Evolutionary conservation across 129 eudicot genomes (phyloP).

Genomic region (Arctium minus): DNA sequence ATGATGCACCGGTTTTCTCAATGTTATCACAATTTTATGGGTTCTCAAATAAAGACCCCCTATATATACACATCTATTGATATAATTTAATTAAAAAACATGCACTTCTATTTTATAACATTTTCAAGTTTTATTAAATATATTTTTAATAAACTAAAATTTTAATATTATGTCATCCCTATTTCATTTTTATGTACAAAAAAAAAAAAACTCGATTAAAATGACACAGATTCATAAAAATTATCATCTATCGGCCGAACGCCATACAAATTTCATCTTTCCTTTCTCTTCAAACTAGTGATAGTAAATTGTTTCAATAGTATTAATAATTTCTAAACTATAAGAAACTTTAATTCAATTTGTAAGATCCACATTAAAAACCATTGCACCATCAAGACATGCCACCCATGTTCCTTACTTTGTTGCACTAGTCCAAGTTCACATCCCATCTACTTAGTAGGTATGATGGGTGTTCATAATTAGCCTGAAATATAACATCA

Average conservation of each 20-base stretch:
- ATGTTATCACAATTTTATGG: too few species aligned
- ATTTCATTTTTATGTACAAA: background rate
- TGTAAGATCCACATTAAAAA: background rate
- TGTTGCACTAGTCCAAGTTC: background rate
- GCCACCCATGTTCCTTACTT: too few species aligned
- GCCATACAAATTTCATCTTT: background rate
- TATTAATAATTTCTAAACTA: background rate
- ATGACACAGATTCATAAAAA: background rate
- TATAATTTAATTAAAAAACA: too few species aligned
- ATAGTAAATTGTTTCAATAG: background rate
- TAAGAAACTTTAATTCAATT: background rate
- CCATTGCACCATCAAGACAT: background rate
- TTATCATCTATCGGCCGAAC: background rate
- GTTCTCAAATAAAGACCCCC: too few species aligned
- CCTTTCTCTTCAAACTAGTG: background rate
- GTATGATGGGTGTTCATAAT: background rate
- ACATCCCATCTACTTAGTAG: background rate
- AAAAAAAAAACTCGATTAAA: background rate
- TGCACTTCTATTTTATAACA: too few species aligned
- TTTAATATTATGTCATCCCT: background rate
- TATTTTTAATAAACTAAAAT: too few species aligned
- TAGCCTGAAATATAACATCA: conserved; percentile 19
- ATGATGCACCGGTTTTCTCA: too few species aligned
- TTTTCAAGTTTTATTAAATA: too few species aligned
- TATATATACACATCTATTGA: too few species aligned